A percentile compares a stretch with the other conserved stretches of the same genome.
Conservation (phyloP, 78 protist species). For the Reticulomyxa filosa region DNA sequence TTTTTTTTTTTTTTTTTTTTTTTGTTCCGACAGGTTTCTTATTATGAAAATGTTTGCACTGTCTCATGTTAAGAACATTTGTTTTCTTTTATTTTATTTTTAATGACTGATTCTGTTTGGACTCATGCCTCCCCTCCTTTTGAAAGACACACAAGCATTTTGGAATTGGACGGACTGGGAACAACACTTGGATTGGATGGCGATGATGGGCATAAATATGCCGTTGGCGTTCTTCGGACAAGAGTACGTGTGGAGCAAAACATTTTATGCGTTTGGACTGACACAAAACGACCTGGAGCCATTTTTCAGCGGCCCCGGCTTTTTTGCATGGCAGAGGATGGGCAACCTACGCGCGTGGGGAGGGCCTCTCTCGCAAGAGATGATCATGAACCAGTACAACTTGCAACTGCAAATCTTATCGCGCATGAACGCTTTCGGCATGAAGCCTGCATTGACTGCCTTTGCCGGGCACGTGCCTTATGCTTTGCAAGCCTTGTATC, state of each 20-base stretch:
- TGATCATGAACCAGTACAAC: constrained; percentile 18
- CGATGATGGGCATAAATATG: too few relatives aligned
- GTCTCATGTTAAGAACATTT: too few relatives aligned
- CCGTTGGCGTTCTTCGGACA: constrained; percentile 52
- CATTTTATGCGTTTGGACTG: constrained; percentile 24
- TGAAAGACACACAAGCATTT: too few relatives aligned
- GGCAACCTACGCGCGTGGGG: constrained; percentile 54
- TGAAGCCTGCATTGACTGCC: constrained; percentile 46
- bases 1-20: too few relatives aligned
- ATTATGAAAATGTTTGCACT: too few relatives aligned
- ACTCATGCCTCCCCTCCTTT: too few relatives aligned
- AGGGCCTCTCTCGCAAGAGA: constrained; percentile 36
- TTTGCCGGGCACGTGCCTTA: constrained; percentile 62
- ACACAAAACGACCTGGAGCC: constrained; percentile 13
- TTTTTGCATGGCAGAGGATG: constrained; percentile 63
- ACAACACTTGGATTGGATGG: too few relatives aligned
- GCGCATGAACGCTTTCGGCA: constrained; percentile 40
- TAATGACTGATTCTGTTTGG: too few relatives aligned
- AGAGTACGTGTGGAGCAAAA: constrained; percentile 45
- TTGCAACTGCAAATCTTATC: constrained; percentile 28
- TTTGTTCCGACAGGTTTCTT: too few relatives aligned
- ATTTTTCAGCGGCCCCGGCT: constrained; percentile 56
- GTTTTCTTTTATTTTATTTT: too few relatives aligned
- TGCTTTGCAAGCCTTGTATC: neutral
- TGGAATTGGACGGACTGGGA: too few relatives aligned